Conservation (phyloP, 805 yeast species). For the Ogataea thermomethanolica region DNA sequence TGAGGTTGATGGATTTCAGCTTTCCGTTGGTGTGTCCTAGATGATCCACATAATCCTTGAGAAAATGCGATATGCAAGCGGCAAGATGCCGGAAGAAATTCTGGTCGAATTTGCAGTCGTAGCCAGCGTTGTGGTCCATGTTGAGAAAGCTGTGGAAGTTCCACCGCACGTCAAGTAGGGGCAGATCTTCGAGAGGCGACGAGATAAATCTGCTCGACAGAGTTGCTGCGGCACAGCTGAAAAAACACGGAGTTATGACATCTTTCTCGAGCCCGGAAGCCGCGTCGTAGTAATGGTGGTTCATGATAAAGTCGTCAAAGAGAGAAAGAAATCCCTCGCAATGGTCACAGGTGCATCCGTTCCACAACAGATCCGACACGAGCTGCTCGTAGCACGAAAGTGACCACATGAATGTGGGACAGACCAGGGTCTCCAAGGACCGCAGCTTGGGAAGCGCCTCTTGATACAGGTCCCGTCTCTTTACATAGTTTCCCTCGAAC, state of each 20-base stretch:
- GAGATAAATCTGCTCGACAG: conserved; percentile 28
- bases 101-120: conserved; percentile 42
- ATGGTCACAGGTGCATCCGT: conserved; percentile 64
- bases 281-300: conserved; percentile 56
- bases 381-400: conserved; percentile 67
- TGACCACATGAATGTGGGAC: conserved; percentile 59
- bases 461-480: conserved; percentile 53
- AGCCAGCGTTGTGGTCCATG: conserved; percentile 38
- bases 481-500: conserved; percentile 67
- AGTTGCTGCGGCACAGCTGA: conserved; percentile 49
- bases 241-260: conserved; percentile 53
- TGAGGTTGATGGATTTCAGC: conserved; percentile 33
- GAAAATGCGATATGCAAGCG: conserved; percentile 45
- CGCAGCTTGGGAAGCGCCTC: conserved; percentile 44
- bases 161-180: conserved; percentile 41
- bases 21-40: conserved; percentile 34
- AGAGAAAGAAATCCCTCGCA: conserved; percentile 47
- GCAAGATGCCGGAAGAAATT: conserved; percentile 40
- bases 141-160: conserved; percentile 45
- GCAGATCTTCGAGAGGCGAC: conserved; percentile 12
- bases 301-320: conserved; percentile 58
- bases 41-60: conserved; percentile 39
- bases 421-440: conserved; percentile 42
- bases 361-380: conserved; percentile 70
- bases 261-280: conserved; percentile 50